Conservation (phyloP, 2,329 filamentous ascomycete species). For the Passalora sequoiae region DNA sequence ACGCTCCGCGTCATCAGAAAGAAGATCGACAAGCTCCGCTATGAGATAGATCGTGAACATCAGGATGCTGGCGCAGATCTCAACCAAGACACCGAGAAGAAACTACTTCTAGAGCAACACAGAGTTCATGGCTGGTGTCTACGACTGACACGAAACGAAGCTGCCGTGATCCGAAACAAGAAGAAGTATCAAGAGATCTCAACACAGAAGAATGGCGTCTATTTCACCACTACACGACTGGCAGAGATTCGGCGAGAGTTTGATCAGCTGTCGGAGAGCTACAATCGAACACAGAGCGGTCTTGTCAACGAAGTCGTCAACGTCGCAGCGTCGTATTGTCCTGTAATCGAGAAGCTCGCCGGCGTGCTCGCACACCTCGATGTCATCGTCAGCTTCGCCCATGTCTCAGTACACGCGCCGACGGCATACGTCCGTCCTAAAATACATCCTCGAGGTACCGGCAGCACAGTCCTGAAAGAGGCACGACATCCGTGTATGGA, state of each 20-base stretch:
- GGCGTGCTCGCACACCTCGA: slow-evolving; percentile 88
- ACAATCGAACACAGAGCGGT: slow-evolving; percentile 88
- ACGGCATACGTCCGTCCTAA: slow-evolving; percentile 85
- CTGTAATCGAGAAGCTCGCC: slow-evolving; percentile 83
- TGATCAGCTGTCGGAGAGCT: slow-evolving; percentile 88
- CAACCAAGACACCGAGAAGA: slow-evolving; percentile 92
- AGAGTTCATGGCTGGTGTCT: slow-evolving; percentile 95
- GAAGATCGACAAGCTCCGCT: slow-evolving; percentile 77
- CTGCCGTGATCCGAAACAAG: slow-evolving; percentile 88
- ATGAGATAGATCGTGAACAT: slow-evolving; percentile 81
- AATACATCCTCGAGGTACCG: slow-evolving; percentile 81
- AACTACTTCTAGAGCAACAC: slow-evolving; percentile 95
- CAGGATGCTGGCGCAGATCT: slow-evolving; percentile 71
- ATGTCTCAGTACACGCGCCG: slow-evolving; percentile 87
- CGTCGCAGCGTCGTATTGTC: slow-evolving; percentile 90
- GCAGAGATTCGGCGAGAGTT: slow-evolving; percentile 80
- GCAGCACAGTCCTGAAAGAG: slow-evolving; percentile 84
- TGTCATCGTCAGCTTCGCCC: slow-evolving; percentile 89
- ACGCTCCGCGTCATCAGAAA: slow-evolving; percentile 79
- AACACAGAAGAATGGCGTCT: slow-evolving; percentile 98
- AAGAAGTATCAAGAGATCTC: slow-evolving; percentile 87
- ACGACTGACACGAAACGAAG: slow-evolving; percentile 83
- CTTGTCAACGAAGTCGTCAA: slow-evolving; percentile 88
- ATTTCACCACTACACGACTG: slow-evolving; percentile 84
- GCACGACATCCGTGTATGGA: slow-evolving; percentile 96